Evolutionary conservation across 805 yeast genomes (phyloP).

Genomic region (Metschnikowia drakensbergensis): DNA sequence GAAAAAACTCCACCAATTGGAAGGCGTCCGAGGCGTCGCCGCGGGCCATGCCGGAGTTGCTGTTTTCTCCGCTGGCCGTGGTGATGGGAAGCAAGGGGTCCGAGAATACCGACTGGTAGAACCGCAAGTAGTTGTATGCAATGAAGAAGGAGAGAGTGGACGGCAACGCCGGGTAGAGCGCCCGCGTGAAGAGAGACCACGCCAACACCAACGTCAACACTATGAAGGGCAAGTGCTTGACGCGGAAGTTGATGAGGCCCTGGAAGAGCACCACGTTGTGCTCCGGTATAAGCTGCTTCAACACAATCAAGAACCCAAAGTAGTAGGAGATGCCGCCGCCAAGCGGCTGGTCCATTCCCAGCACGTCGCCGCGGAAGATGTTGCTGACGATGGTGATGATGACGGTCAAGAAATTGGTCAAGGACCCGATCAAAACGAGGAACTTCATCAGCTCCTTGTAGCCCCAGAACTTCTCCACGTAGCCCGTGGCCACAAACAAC

Average conservation of each 20-base stretch:
- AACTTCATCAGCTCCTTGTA: slow-evolving; percentile 46
- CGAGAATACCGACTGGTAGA: slow-evolving; percentile 56
- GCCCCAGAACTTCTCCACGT: slow-evolving; percentile 53
- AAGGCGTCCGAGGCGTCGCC: slow-evolving; percentile 94
- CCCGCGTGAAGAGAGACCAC: slow-evolving; percentile 33
- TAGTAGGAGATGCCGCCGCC: slow-evolving; percentile 51
- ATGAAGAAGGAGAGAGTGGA: slow-evolving; percentile 56
- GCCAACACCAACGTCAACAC: slow-evolving; percentile 28
- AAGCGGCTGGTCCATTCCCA: slow-evolving; percentile 42
- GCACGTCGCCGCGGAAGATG: slow-evolving; percentile 31
- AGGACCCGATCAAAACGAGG: slow-evolving; percentile 49
- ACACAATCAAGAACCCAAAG: slow-evolving; percentile 53
- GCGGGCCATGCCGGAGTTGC: slow-evolving; percentile 29
- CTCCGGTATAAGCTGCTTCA: slow-evolving; percentile 57
- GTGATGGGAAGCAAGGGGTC: slow-evolving; percentile 54
- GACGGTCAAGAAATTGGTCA: slow-evolving; percentile 54
- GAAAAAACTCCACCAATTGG: slow-evolving; percentile 80
- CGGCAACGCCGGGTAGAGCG: slow-evolving; percentile 53
- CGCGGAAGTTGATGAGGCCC: slow-evolving; percentile 45
- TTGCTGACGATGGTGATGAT: slow-evolving; percentile 38
- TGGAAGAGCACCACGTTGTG: slow-evolving; percentile 49
- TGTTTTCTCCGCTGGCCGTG: slow-evolving; percentile 26
- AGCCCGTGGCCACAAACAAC: slow-evolving; percentile 40
- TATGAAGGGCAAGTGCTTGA: slow-evolving; percentile 60
- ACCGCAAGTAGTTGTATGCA: slow-evolving; percentile 76